phyloP scores from a whole-genome alignment of 805 yeast species.

The Kodamaea laetipori region DNA sequence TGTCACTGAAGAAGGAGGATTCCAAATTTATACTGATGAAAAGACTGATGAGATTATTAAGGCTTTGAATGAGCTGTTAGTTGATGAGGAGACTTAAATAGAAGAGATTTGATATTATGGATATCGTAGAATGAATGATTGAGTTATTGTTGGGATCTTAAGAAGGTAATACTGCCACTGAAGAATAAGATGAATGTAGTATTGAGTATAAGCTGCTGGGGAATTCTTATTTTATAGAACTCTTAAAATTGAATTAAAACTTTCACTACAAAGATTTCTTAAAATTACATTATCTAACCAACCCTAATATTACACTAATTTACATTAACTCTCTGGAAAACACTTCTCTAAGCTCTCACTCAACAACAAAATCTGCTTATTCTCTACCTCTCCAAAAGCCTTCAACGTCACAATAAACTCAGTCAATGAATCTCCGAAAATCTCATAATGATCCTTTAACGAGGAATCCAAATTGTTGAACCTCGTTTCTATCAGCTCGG shows the following conservation, averaged over 20 bases:
- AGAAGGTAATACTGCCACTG: no score
- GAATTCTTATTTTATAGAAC: no score
- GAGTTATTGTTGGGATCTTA: no score
- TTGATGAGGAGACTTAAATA: slow-evolving; percentile 30
- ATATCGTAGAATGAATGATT: no score
- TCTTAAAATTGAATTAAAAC: no score
- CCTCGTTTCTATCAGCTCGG: slow-evolving; percentile 40
- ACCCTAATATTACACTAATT: slow-evolving; percentile 1
- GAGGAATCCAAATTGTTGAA: slow-evolving; percentile 43
- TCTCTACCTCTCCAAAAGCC: slow-evolving; percentile 52
- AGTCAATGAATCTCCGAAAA: slow-evolving; percentile 46
- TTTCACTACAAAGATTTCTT: no score
- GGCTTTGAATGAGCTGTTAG: slow-evolving; percentile 68
- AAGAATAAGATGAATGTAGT: no score
- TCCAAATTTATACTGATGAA: slow-evolving; percentile 78
- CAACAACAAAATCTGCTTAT: slow-evolving; percentile 45
- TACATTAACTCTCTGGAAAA: slow-evolving; percentile 26
- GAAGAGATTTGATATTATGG: not conserved
- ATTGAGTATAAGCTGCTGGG: no score
- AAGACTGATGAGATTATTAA: slow-evolving; percentile 82
- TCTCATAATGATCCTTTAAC: slow-evolving; percentile 44
- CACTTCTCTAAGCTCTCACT: slow-evolving; percentile 45
- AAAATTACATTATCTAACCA: no score
- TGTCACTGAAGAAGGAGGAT: slow-evolving; percentile 85
- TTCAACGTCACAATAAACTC: slow-evolving; percentile 49